Base-by-base conservation (phyloP, 2,329 filamentous ascomycete species). In the Diaporthe citriasiana region DNA sequence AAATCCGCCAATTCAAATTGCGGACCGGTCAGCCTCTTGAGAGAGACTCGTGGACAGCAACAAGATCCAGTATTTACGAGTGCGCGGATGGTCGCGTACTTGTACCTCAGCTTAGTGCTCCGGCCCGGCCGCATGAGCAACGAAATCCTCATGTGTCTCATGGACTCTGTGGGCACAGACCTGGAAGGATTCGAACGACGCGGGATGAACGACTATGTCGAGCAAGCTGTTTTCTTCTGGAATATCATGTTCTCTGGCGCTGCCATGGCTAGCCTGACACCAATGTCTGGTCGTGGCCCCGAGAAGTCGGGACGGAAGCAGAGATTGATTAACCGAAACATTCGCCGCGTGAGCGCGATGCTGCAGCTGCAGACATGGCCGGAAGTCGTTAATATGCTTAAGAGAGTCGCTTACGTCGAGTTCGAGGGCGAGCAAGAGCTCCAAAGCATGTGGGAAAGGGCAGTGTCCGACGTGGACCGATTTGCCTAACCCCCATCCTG, bases 41-140 rank as follows among this genome's bases (percentile, higher is more conserved):
- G 25, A 9, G 33, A 17, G 15, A 40, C 35, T 50, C 30, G 27
- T 63, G 45, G 56, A 30, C 69, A 71, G 17, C 45, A 42, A 40
- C 56, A 35, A 38, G 25, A 53, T n/a, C 56, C 5, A 35, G 45
- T 33, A 1, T 27, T 45, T 38, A 17, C 19, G 10, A 55, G 38
- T 45, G 22, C 47, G 71, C 86, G 86, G 78, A 85, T 86, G 71
- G 84, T 85, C 53, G 86, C 84, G 45, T 86, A 86, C 78, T 85
- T 87, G 78, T 87, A 86, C 77, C 82, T 87, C 55, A 84, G 84
- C 79, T 82, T 85, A 60, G 85, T 86, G 74, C 78, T 87, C 73
- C 84, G 84, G 51, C 81, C 85, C 70, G 82, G 80, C 50, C 79
- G 81, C 42, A 81, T 87, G 47, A 72, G 70, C 51, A 84, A 86